Conservation (phyloP, 495 filamentous ascomycete genomes). For the Penicillium maclennaniae region DNA sequence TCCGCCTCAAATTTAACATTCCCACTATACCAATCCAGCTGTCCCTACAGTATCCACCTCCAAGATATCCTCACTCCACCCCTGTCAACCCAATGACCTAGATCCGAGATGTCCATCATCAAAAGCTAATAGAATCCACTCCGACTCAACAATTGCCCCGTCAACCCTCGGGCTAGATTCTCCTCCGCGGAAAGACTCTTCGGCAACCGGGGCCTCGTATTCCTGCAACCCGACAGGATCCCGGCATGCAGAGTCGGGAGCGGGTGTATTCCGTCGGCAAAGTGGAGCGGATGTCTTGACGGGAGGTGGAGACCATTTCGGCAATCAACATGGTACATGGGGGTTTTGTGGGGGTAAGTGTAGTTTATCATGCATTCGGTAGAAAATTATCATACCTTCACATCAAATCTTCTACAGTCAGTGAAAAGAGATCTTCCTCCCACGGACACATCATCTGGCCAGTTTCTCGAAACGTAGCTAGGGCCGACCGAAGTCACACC, state of each 20-base stretch:
- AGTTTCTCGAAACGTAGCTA: no score
- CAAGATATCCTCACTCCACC: background rate
- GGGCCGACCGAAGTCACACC: no score
- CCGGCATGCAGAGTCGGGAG: conserved; percentile 9
- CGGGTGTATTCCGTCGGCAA: conserved; percentile 11
- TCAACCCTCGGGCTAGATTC: background rate
- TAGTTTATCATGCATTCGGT: background rate
- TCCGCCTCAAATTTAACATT: background rate
- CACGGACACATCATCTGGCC: no score
- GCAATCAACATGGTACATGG: conserved; percentile 1
- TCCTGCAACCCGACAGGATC: background rate
- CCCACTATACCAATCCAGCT: background rate
- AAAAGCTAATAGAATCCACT: background rate
- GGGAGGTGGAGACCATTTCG: conserved; percentile 3
- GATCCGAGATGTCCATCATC: no score
- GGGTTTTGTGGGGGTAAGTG: background rate
- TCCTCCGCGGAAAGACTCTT: conserved; percentile 9
- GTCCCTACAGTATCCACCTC: background rate
- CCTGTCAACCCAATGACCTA: background rate
- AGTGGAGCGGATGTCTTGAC: conserved; percentile 3
- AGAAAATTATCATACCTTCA: no score
- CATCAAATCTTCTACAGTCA: no score
- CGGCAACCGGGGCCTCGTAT: conserved; percentile 1
- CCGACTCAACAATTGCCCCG: background rate
- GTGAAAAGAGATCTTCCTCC: no score